Evolutionary conservation across 1,284 basidiomycete genomes (phyloP), one percentile per base, ranked within the genome.

Genomic region (Athelia psychrophila): DNA sequence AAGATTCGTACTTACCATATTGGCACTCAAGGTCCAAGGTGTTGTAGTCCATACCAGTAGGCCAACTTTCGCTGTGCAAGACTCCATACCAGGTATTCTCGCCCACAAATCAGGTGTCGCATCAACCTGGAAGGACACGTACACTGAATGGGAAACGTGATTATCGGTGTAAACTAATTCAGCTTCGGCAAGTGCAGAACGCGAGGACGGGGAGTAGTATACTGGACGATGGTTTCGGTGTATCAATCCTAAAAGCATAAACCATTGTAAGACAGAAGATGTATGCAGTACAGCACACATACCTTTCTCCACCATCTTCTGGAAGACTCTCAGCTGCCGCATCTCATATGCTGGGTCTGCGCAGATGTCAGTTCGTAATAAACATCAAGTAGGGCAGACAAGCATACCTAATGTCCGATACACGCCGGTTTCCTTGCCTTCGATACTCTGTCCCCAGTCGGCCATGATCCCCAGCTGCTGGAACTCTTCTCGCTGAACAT

Each of bases 21-120:
- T 99, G 1, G 93, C 93, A 1, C 93, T 93, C 45, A 99, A 73
- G 6, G 93, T 98, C 96, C 96, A 99, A 0, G 97, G 93, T 0
- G 96, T 99, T 0, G 97, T 99, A 1, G 96, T 99, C 97, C 97
- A 99, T n/a, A 98, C 89, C 27, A 95, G 74, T 10, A 96, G 61
- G 18, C 80, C 77, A 2, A 88, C 67, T 16, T 66, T 59, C 5
- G 57, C 49, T 5, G 61, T 50, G 27, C 27, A 6, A 5, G 27
- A 30, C 27, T 42, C 38, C 38, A 42, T n/a, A 42, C 16, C 38
- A 42, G 38, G 38, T 42, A 18, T 42, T 42, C 38, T 5, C 9
- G 38, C 20, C n/a, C 38, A 42, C 6, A 22, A n/a, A 8, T 42
- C 38, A 6, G 6, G n/a, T 42, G n/a, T 6, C n/a, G 20, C 20